Percentiles rank a stretch among this genome's conserved stretches.
Conservation (phyloP, 495 filamentous ascomycete genomes). For the Aspergillus coremiiformis region DNA sequence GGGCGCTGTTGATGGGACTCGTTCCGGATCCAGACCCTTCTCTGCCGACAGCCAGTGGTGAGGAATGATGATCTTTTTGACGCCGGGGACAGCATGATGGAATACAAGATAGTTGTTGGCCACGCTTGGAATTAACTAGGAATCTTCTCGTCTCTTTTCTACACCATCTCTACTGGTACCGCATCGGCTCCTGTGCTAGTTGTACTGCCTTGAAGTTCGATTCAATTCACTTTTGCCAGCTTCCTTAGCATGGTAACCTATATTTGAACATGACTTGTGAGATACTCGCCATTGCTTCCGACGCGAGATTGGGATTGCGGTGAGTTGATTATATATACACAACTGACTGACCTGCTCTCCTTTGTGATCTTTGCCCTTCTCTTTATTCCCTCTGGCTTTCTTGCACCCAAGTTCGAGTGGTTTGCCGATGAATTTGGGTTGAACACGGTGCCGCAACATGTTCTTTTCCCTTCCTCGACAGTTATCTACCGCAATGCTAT, state of each 20-base stretch:
- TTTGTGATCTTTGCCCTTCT: not conserved
- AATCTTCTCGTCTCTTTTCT: slow-evolving; percentile 4
- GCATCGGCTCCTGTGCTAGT: not conserved
- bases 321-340: slow-evolving; percentile 7
- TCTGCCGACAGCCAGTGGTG: slow-evolving; percentile 5
- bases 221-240: slow-evolving; percentile 1
- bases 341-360: not conserved
- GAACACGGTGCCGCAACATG: slow-evolving; percentile 14
- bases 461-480: slow-evolving; percentile 9
- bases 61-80: slow-evolving; percentile 9
- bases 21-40: slow-evolving; percentile 22
- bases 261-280: slow-evolving; percentile 15
- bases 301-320: slow-evolving; percentile 14
- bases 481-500: slow-evolving; percentile 11
- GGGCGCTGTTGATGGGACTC: slow-evolving; percentile 12
- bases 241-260: slow-evolving; percentile 22
- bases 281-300: slow-evolving; percentile 24
- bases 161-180: not conserved
- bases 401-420: not conserved
- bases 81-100: slow-evolving; percentile 13
- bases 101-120: slow-evolving; percentile 7
- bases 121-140: slow-evolving; percentile 6
- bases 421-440: not conserved
- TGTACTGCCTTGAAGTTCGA: not conserved
- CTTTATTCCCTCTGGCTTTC: not conserved